Evolutionary conservation across 805 yeast genomes (phyloP), one percentile per base, ranked within the genome.

Genomic region (Candida caryicola): DNA sequence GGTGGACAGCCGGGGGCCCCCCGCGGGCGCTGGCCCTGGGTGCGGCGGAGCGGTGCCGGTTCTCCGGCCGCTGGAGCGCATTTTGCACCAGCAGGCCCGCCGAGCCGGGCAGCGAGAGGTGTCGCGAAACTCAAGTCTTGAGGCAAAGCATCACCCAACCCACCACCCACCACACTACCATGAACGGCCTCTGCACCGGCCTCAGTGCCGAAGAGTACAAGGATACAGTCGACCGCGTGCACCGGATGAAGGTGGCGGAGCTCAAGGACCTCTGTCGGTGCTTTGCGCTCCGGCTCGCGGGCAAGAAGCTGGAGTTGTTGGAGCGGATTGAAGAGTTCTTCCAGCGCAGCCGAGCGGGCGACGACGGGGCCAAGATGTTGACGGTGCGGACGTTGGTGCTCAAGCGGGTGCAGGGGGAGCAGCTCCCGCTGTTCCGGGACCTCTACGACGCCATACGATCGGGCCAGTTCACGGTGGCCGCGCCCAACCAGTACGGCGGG

Each of bases 241-340:
- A 48, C 26, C 49, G 45, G n/a, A 52, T 77, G 45, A 74, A 73
- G 47, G 77, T 80, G 2, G 59, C 71, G 0, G 76, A 74, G 38
- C 63, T 82, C 39, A 81, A 80, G 55, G 69, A 62, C 14, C 51
- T 82, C 1, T 73, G 81, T 25, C 65, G 76, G 31, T 51, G 78
- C 1, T 51, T 80, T 13, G 73, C 74, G 2, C 57, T 82, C 14
- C 59, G 77, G 2, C 49, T 64, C 7, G 51, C 71, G 4, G 95
- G 93, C 1, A 63, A 79, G 27, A 87, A 86, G 57, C 71, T 73
- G 15, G 82, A 76, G 23, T 58, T 85, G 10, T 72, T 73, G 37
- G 79, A 76, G 25, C 66, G 88, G 23, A 57, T 86, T 5, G 54
- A 62, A 34, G 62, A 59, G n/a, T 73, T 64, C 46, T 46, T 80